phyloP scores from a whole-genome alignment of 768 basidiomycete genomes.

The Naganishia onofrii region DNA sequence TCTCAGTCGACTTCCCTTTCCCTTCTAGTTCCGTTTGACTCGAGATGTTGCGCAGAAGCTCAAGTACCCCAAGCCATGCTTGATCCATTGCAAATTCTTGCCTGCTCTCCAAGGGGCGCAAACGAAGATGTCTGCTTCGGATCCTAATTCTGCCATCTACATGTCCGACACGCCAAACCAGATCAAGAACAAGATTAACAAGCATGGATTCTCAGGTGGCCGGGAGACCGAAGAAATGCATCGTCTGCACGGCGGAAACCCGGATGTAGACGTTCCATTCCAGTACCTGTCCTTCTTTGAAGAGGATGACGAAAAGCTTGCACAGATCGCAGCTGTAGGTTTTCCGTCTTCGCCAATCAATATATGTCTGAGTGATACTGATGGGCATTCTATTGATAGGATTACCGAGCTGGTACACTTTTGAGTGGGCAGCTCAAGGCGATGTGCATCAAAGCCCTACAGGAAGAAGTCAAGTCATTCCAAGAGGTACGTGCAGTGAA shows the following conservation, averaged over 20 bases:
- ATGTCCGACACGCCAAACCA: constrained; percentile 90
- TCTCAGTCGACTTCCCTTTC: constrained; percentile 45
- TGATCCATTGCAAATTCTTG: constrained; percentile 95
- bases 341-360: too few species aligned
- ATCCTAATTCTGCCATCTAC: constrained; percentile 86
- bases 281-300: constrained; percentile 94
- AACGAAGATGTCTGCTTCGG: constrained; percentile 98
- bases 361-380: background rate
- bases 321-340: constrained; percentile 69
- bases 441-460: constrained; percentile 75
- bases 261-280: constrained; percentile 92
- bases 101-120: constrained; percentile 96
- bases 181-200: constrained; percentile 97
- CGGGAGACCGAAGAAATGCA: constrained; percentile 95
- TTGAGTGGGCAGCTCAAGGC: constrained; percentile 90
- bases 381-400: constrained; percentile 57
- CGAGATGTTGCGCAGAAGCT: constrained; percentile 91
- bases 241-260: constrained; percentile 76
- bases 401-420: constrained; percentile 82
- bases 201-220: constrained; percentile 93
- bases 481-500: constrained; percentile 62
- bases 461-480: constrained; percentile 78
- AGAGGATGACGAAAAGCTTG: constrained; percentile 88
- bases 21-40: constrained; percentile 95
- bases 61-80: constrained; percentile 89